Percentiles rank a stretch among this genome's conserved stretches.
Evolutionary conservation across 2,329 filamentous ascomycete genomes (phyloP).

Genomic region (Beauveria asiatica): DNA sequence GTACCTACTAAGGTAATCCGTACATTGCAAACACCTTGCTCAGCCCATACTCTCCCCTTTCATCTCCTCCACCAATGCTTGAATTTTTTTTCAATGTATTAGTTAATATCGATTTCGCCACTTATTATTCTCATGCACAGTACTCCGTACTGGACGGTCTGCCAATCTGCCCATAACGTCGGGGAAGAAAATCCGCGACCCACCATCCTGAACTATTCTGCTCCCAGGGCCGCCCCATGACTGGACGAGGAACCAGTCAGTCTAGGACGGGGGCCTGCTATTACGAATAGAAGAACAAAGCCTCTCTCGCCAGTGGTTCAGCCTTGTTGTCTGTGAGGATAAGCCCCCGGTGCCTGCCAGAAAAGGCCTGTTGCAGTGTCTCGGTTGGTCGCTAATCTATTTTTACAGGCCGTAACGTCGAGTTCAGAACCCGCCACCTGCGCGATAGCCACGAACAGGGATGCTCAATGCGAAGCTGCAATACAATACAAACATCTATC

Average conservation of each 20-base stretch:
- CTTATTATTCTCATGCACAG: background rate
- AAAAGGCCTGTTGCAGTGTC: background rate
- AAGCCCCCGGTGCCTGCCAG: background rate
- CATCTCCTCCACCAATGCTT: background rate
- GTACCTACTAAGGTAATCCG: background rate
- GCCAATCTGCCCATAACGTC: background rate
- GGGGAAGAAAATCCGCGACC: slow-evolving; percentile 3
- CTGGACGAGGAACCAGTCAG: background rate
- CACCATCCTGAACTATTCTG: background rate
- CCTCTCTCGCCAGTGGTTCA: background rate
- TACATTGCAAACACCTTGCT: background rate
- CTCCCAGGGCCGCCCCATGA: background rate
- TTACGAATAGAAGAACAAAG: background rate
- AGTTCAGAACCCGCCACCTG: background rate
- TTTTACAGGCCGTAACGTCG: slow-evolving; percentile 7
- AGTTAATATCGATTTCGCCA: background rate
- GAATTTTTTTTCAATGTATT: background rate
- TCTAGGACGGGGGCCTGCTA: background rate
- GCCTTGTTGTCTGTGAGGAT: background rate
- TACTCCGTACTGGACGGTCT: background rate
- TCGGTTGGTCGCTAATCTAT: background rate
- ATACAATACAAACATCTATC: background rate
- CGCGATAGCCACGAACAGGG: background rate
- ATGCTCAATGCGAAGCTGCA: background rate
- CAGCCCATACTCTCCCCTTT: background rate